These are phyloP conservation scores for Zygosaccharomyces siamensis DNA, from an alignment of 805 yeast species.

Conservation along the genomic window DNA sequence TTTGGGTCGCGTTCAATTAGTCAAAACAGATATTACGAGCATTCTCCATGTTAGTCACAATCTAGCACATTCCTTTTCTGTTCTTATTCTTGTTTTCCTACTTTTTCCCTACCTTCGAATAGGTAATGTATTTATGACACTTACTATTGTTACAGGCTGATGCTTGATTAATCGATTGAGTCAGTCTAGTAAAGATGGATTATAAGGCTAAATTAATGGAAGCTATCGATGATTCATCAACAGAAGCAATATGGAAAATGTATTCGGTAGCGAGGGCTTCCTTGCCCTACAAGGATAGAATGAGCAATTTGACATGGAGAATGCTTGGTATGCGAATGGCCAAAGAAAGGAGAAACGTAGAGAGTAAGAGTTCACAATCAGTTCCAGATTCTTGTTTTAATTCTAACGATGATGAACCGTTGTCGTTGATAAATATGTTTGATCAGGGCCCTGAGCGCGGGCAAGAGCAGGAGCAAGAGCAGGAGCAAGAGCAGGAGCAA, in stretches of 20 bases:
- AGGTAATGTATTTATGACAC: background rate
- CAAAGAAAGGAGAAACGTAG: background rate
- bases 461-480: background rate
- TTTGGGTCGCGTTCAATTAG: background rate
- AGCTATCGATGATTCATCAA: constrained; percentile 39
- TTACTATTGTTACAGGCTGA: background rate
- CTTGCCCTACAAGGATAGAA: constrained; percentile 67
- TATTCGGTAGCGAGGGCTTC: constrained; percentile 70
- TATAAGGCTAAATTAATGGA: constrained; percentile 15
- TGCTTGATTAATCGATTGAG: background rate
- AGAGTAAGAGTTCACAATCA: background rate
- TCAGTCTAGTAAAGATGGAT: background rate
- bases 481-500: background rate
- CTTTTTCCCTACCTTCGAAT: background rate
- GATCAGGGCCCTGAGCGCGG: background rate
- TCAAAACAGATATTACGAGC: background rate
- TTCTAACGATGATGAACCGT: constrained; percentile 4
- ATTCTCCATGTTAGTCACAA: background rate
- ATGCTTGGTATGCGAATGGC: constrained; percentile 56
- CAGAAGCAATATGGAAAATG: constrained; percentile 70
- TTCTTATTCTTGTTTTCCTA: background rate
- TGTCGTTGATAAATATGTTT: background rate
- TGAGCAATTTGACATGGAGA: constrained; percentile 86
- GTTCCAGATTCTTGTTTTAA: background rate
- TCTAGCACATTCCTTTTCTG: background rate